Evolutionary conservation across 208 protist species (phyloP).

Genomic region (Crithidia fasciculata): DNA sequence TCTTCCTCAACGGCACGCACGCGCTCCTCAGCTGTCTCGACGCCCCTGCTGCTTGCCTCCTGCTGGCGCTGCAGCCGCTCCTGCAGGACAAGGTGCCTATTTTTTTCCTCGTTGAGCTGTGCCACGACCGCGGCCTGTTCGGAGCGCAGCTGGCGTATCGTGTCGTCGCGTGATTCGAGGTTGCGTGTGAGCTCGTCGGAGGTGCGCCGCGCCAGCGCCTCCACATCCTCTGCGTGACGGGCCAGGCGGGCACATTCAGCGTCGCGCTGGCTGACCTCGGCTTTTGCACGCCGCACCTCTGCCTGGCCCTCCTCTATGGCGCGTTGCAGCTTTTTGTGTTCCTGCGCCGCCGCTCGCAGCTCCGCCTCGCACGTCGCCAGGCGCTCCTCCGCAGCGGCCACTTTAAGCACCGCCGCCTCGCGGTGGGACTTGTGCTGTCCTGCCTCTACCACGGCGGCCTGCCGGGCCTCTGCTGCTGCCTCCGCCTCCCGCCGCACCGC

Average conservation of each 20-base stretch:
- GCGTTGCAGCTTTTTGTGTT: constrained; percentile 37
- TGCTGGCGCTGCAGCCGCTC: constrained; percentile 59
- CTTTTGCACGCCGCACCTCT: constrained; percentile 34
- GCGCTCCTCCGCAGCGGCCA: constrained; percentile 37
- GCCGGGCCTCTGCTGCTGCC: constrained; percentile 20
- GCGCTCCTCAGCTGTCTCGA: constrained; percentile 34
- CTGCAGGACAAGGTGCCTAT: constrained; percentile 50
- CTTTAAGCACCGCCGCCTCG: constrained; percentile 27
- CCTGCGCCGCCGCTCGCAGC: constrained; percentile 24
- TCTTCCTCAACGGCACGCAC: constrained; percentile 33
- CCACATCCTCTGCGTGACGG: constrained; percentile 63
- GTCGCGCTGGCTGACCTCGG: constrained; percentile 37
- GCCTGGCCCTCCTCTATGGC: constrained; percentile 40
- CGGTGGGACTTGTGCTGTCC: constrained; percentile 28
- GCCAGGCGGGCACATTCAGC: constrained; percentile 46
- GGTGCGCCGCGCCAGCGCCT: constrained; percentile 53
- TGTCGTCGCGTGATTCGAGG: constrained; percentile 45
- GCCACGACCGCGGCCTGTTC: constrained; percentile 51
- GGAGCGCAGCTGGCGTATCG: constrained; percentile 50
- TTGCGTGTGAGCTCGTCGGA: constrained; percentile 53
- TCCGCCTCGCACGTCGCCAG: constrained; percentile 4
- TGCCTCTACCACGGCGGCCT: constrained; percentile 26
- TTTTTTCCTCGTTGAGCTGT: constrained; percentile 51
- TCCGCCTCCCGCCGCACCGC: constrained; percentile 30
- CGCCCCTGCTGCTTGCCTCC: constrained; percentile 33